phyloP scores from a whole-genome alignment of 1,284 basidiomycete species.

The Chondrostereum purpureum region DNA sequence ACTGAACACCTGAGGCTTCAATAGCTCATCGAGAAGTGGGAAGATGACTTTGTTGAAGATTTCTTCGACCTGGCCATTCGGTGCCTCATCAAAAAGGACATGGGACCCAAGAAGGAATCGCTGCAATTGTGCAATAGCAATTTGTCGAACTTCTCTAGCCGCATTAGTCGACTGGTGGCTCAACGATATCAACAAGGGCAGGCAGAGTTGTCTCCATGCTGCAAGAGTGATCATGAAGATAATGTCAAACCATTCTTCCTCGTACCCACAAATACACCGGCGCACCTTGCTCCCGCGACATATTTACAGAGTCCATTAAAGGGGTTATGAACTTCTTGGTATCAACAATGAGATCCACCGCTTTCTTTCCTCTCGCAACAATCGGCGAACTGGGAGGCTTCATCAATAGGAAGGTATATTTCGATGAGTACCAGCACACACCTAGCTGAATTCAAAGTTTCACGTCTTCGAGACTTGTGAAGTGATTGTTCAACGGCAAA shows the following conservation, averaged over 20 bases:
- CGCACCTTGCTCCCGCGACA: constrained; percentile 45
- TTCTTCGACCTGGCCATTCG: constrained; percentile 65
- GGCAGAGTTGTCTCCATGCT: constrained; percentile 81
- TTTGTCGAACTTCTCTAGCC: constrained; percentile 80
- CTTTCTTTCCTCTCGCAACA: constrained; percentile 74
- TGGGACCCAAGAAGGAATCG: constrained; percentile 82
- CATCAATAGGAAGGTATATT: not conserved
- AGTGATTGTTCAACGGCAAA: constrained; percentile 52
- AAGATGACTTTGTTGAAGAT: constrained; percentile 90
- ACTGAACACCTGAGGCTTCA: constrained; percentile 78
- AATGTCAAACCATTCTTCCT: too few relatives aligned
- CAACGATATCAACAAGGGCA: constrained; percentile 76
- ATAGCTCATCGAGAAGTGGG: constrained; percentile 86
- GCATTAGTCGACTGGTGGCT: constrained; percentile 84
- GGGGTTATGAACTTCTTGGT: constrained; percentile 59
- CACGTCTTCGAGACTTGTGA: constrained; percentile 44
- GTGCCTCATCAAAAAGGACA: constrained; percentile 48
- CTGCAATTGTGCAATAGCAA: constrained; percentile 81
- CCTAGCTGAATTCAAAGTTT: constrained; percentile 49
- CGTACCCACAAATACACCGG: constrained; percentile 1
- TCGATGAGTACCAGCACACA: too few relatives aligned
- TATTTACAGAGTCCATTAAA: constrained; percentile 43
- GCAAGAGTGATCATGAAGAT: not conserved
- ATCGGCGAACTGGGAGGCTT: constrained; percentile 54
- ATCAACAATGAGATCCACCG: constrained; percentile 76